Evolutionary conservation across 768 basidiomycete genomes (phyloP), one percentile per base, ranked within the genome.

Genomic region (Chalciporus pseudorubinellus): DNA sequence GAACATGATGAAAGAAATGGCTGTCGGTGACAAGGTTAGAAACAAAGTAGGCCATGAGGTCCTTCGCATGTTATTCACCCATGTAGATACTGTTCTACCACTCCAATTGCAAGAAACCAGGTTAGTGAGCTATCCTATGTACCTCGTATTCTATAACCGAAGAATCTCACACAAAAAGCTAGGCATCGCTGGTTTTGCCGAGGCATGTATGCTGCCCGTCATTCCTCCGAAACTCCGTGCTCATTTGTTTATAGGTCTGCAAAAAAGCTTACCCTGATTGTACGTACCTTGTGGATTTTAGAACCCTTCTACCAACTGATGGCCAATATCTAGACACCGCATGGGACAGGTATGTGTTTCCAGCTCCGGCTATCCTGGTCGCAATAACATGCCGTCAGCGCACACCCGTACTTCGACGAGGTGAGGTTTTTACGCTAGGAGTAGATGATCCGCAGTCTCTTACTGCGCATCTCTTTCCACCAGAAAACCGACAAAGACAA

Each of bases 181-280:
- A 85, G 91, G 91, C 16, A 80, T 94, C 51, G 87, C 88, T 38
- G 92, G 80, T 10, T 85, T 92, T 66, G 90, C 90, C 14, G 78
- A 89, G 81, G 89, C 89, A n/a, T 53, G 63, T 90, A n/a, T 53
- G 63, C 51, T 54, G 43, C 24, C 21, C 48, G 40, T 31, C 39
- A 16, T 24, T 41, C 11, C 28, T 44, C 19, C 31, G 49, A 9
- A 18, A 11, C 33, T 28, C 6, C 20, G 10, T 45, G 47, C 53
- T 64, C 38, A 58, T 36, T 31, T 9, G n/a, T 44, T 24, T 44
- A 36, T 43, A 91, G 83, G 84, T 95, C 8, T 77, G 77, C 26
- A 90, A 83, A 66, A 87, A 89, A 65, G 90, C 92, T 6, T 95
- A 95, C 69, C 90, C 93, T 18, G 94, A 98, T 65, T 79, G 92